Evolutionary conservation across 2,329 filamentous ascomycete species (phyloP), one percentile per base, ranked within the genome.

Genomic region (Didymella glomerata): DNA sequence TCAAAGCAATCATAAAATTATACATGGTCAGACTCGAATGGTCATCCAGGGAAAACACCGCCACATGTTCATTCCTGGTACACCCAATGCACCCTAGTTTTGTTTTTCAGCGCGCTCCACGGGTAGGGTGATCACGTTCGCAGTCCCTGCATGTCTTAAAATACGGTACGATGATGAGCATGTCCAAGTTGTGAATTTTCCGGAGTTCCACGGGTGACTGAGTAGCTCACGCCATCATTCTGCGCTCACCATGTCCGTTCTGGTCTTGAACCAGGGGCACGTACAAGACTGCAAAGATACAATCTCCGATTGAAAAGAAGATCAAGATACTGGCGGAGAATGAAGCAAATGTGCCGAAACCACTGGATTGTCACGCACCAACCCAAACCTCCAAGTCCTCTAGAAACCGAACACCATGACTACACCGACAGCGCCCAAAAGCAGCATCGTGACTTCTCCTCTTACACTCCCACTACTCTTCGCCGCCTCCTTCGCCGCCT

Each of bases 401-500:
- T 20, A 54, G 10, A 59, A 50, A 1, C n/a, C 47, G 32, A 54
- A 4, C 2, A n/a, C 40, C 47, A 59, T 54, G 6, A 51, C 46
- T 32, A 46, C 2, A 7, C 46, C 34, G 22, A 52, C 48, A 28
- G 30, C n/a, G 3, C 57, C 52, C 48, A 60, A 30, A 3, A 30
- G 6, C 16, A 52, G 3, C n/a, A 20, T 30, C 22, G 44, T 28
- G 16, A 47, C 52, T 10, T 45, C 42, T 9, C 52, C 16, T 13
- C 56, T 11, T 6, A 3, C 27, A 3, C 25, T 28, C 2, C n/a
- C 57, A 22, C 56, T 54, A 11, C 44, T 52, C 55, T 52, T 53
- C 36, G 47, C 48, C 8, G 57, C 57, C n/a, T 52, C 51, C 48
- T 55, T 30, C n/a, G 28, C 52, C 42, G 57, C 57, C n/a, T 51